Percentiles rank a stretch among this genome's conserved stretches.
These are phyloP conservation scores for Aspergillus fumigatiaffinis DNA, from an alignment of 2,329 filamentous ascomycete genomes.

Conservation along the genomic window DNA sequence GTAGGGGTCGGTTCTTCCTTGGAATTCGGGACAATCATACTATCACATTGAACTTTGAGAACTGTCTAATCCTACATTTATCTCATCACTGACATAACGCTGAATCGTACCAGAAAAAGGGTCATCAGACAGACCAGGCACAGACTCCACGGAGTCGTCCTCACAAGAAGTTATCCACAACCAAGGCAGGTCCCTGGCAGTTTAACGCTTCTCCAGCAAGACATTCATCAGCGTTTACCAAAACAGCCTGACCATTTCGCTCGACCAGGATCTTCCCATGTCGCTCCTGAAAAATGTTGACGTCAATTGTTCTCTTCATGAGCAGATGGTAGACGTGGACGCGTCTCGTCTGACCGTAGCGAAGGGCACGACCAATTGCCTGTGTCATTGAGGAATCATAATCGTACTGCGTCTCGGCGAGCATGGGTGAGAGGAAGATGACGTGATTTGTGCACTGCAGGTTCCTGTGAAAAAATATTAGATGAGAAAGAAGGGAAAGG, in stretches of 20 bases:
- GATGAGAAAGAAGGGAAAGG: conserved; percentile 2
- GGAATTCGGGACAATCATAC: neutral
- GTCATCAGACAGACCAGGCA: neutral
- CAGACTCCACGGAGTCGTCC: neutral
- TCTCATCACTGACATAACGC: neutral
- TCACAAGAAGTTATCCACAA: conserved; percentile 24
- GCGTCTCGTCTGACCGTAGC: conserved; percentile 54
- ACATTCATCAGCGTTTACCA: conserved; percentile 19
- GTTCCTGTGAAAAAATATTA: conserved; percentile 44
- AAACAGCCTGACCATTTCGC: conserved; percentile 16
- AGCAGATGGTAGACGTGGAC: conserved; percentile 57
- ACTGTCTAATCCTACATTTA: neutral
- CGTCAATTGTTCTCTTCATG: conserved; percentile 42
- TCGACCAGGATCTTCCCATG: conserved; percentile 27
- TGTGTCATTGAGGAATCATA: conserved; percentile 60
- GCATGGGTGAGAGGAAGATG: conserved; percentile 58
- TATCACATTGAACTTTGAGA: neutral
- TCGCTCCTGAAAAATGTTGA: conserved; percentile 41
- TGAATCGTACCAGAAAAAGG: neutral
- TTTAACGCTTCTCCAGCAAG: conserved; percentile 14
- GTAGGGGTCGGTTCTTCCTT: neutral
- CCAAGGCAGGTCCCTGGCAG: conserved; percentile 27
- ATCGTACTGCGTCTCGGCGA: conserved; percentile 47
- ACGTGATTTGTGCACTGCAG: conserved; percentile 62
- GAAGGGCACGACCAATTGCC: conserved; percentile 57